These are phyloP conservation scores for Voacanga thouarsii DNA, from an alignment of 257 asterid species.

Conservation along the genomic window DNA sequence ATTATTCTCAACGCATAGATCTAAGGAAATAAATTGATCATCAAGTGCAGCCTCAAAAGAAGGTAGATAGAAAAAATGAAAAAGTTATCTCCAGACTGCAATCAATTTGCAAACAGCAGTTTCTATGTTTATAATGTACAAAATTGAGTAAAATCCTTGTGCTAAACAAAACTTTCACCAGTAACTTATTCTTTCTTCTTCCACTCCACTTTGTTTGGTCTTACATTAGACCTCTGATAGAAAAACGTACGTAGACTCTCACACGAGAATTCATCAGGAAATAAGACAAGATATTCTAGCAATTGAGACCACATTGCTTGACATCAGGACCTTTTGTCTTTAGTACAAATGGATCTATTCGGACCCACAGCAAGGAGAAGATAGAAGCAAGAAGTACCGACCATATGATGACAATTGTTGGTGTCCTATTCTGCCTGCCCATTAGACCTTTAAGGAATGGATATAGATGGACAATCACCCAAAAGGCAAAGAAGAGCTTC, in stretches of 20 bases:
- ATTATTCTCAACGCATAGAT: background rate
- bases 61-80: background rate
- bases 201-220: conserved; percentile 21
- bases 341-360: conserved; percentile 73
- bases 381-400: conserved; percentile 85
- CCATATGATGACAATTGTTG: conserved; percentile 88
- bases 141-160: conserved; percentile 26
- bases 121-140: conserved; percentile 18
- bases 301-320: conserved; percentile 77
- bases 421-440: conserved; percentile 90
- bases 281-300: conserved; percentile 40
- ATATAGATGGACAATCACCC: conserved; percentile 92
- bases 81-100: background rate
- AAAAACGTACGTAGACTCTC: conserved; percentile 15
- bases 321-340: conserved; percentile 81
- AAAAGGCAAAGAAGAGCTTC: conserved; percentile 83
- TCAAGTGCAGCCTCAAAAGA: background rate
- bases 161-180: conserved; percentile 29
- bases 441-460: conserved; percentile 91
- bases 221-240: conserved; percentile 27
- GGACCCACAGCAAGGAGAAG: conserved; percentile 83
- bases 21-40: background rate
- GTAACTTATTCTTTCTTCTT: conserved; percentile 33
- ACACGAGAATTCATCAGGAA: conserved; percentile 15
- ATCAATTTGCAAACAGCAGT: background rate